Base-by-base conservation (phyloP, 2,329 filamentous ascomycete genomes). In the Pseudogymnoascus verrucosus region DNA sequence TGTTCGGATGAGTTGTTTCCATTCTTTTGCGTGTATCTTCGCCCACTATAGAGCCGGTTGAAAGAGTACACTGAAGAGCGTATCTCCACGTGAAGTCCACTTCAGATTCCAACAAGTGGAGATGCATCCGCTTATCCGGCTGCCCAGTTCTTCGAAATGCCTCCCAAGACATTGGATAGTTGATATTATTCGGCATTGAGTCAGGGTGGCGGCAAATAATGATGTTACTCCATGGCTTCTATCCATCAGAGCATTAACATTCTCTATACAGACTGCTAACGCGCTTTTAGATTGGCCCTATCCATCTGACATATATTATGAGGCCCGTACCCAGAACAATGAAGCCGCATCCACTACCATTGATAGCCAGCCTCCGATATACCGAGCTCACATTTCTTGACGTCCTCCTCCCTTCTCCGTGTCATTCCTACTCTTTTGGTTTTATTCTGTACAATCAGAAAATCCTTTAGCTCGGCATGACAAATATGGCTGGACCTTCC, bases 101-200 rank as follows among this genome's bases (percentile, higher is more conserved):
- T 54, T 54, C 7, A 19, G 14, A 31, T 19, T 16, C 26, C 47
- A 16, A 16, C 47, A 54, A 54, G 47, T 54, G 47, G 47, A 54
- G 47, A 54, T 54, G 47, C 47, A 34, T 54, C 47, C 47, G 47
- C 47, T 54, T 54, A 54, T 19, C 47, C 47, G 47, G 47, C 47
- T n/a, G 10, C 6, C 26, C 47, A 54, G 14, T 11, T 4, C 47
- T 54, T 12, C n/a, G 31, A 11, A 54, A 31, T 54, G 47, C 47
- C 47, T 34, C 47, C 47, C 47, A 54, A 54, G 47, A 54, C 47
- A 54, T 54, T 54, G 26, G 2, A 19, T n/a, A 10, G 6, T 51
- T 51, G 12, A 51, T 51, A 51, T 28, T 2, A 11, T 2, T 31
- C 7, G 8, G 23, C 2, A 10, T 54, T 31, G 47, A 19, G 14